Base-by-base conservation (phyloP, 306 rosid genomes). In the Corylus avellana region DNA sequence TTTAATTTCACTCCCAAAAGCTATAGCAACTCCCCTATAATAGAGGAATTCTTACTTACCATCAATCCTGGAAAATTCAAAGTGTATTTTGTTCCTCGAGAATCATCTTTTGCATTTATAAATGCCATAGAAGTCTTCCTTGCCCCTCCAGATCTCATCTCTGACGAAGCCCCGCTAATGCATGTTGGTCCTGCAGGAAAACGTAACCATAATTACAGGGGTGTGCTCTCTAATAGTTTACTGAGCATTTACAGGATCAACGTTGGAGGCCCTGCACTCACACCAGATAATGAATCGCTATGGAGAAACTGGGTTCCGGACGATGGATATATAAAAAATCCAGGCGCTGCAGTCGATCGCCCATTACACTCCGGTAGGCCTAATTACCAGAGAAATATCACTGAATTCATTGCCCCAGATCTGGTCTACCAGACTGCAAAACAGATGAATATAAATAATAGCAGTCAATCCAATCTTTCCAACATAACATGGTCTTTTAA, bases 101-200 rank as follows among this genome's bases (percentile, higher is more conserved):
- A 7, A 27, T 76, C 89, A 14, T 82, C 89, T n/a, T 55, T 87
- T 48, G 93, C 93, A 0, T 86, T 78, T 78, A 76, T 86, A 1
- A 90, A 88, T 77, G 93, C 91, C 55, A 86, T 88, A 11, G 91
- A 90, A 82, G 70, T 87, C 48, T 80, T 90, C 70, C 83, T 68
- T 46, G 75, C 82, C 32, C 85, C 85, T 53, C 17, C 61, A 2
- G 18, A 39, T 37, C 80, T 82, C 80, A 69, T 4, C 63, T 27
- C 13, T 8, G 11, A 37, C 46, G 4, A 58, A 25, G 73, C 56
- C 50, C 0, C 1, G 18, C 35, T 32, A 32, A 32, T 32, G 35
- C 1, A 3, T 22, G 74, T 79, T 47, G 77, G 18, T 57, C 39
- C 82, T 12, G 25, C 59, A 9, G 80, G 82, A 25, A 5, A 5